Evolutionary conservation across 306 rosid genomes (phyloP).

Genomic region (Dryas alaskensis): DNA sequence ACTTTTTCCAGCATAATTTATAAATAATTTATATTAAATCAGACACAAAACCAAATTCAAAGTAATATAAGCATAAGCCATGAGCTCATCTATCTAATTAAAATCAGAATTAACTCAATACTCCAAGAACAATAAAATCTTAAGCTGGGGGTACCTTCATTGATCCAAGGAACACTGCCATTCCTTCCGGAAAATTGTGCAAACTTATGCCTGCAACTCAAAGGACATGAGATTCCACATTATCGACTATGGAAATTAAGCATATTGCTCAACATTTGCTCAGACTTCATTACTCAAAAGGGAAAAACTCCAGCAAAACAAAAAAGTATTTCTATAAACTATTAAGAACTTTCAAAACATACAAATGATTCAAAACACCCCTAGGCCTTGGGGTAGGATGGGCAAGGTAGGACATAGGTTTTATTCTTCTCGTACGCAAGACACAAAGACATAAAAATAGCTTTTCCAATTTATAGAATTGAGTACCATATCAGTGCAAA

Average conservation of each 20-base stretch:
- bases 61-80: not conserved
- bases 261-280: not conserved
- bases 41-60: not conserved
- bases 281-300: not conserved
- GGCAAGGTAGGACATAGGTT: not conserved
- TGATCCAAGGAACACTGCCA: conserved; percentile 99
- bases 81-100: not conserved
- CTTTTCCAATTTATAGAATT: not conserved
- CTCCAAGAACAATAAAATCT: conserved; percentile 2
- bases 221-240: not conserved
- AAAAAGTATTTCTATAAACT: conserved; percentile 1
- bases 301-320: not conserved
- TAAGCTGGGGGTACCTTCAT: conserved; percentile 57
- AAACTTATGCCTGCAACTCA: conserved; percentile 83
- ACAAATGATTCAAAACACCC: not conserved
- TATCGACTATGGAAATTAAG: not conserved
- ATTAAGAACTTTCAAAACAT: not conserved
- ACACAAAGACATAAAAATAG: not conserved
- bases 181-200: conserved; percentile 98
- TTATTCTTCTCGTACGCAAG: not conserved
- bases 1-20: not conserved
- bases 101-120: conserved; percentile 9
- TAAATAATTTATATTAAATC: not conserved
- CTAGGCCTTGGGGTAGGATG: not conserved
- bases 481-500: not conserved